These are phyloP conservation scores for Knoxia roxburghii DNA, from an alignment of 257 asterid genomes.

Conservation along the genomic window DNA sequence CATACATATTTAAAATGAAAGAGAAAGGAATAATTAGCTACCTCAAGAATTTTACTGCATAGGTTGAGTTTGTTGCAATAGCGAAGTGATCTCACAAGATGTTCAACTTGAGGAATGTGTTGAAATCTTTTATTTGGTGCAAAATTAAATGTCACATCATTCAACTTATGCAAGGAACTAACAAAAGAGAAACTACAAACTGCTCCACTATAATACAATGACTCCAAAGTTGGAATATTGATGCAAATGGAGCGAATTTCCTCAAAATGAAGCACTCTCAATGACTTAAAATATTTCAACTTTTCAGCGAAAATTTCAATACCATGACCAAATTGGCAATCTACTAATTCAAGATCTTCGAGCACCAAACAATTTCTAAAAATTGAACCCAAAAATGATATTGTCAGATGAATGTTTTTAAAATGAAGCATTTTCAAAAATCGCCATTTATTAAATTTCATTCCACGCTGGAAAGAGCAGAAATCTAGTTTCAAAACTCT, in stretches of 20 bases:
- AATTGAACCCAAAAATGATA: neutral
- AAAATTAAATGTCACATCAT: no score
- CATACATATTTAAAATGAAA: no score
- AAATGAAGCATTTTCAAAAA: conserved; percentile 17
- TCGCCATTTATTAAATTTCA: conserved; percentile 6
- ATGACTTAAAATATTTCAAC: neutral
- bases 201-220: no score
- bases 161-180: no score
- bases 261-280: conserved; percentile 20
- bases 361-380: conserved; percentile 13
- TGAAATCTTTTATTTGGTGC: no score
- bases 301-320: neutral
- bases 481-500: conserved; percentile 16
- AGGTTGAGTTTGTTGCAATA: no score
- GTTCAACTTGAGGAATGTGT: no score
- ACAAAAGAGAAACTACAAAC: no score
- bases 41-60: no score
- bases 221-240: neutral
- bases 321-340: neutral
- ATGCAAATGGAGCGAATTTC: conserved; percentile 1
- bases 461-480: conserved; percentile 18
- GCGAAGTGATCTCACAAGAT: no score
- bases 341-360: neutral
- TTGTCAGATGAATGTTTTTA: neutral
- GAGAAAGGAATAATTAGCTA: no score